A percentile compares a stretch with the other conserved stretches of the same genome.
These are phyloP conservation scores for Coniochaeta prunicola DNA, from an alignment of 2,329 filamentous ascomycete species.

Conservation along the genomic window DNA sequence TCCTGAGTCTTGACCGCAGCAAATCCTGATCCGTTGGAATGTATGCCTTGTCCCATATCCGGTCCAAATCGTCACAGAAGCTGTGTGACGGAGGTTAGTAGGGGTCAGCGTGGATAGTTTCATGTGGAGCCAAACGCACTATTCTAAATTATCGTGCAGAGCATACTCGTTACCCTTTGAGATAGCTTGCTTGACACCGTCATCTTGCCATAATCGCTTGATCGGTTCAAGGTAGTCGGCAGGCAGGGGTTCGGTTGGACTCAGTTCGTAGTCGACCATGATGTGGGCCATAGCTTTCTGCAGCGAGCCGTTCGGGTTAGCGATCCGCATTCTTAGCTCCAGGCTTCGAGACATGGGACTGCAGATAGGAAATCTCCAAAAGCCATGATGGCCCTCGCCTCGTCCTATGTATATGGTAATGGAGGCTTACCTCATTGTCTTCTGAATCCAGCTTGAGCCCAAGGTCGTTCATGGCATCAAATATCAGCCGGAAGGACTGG, in stretches of 20 bases:
- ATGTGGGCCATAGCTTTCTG: conserved; percentile 75
- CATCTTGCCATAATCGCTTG: conserved; percentile 76
- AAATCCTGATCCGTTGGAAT: conserved; percentile 92
- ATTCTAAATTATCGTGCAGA: conserved; percentile 88
- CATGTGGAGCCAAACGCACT: conserved; percentile 50
- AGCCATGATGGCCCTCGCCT: neutral
- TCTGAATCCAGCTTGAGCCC: conserved; percentile 70
- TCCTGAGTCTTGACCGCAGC: conserved; percentile 79
- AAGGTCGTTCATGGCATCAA: conserved; percentile 85
- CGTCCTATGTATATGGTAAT: neutral
- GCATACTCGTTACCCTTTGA: conserved; percentile 93
- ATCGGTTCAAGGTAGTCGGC: conserved; percentile 72
- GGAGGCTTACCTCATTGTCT: conserved; percentile 63
- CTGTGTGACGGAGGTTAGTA: conserved; percentile 32
- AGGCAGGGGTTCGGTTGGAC: conserved; percentile 73
- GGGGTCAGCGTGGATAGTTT: neutral
- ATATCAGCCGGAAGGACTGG: conserved; percentile 83
- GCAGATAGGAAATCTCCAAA: neutral
- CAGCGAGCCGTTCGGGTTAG: conserved; percentile 7
- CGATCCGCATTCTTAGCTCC: neutral
- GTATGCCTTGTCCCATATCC: conserved; percentile 70
- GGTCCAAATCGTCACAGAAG: conserved; percentile 75
- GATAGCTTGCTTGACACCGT: conserved; percentile 80
- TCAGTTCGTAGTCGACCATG: conserved; percentile 74
- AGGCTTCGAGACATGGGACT: neutral